phyloP scores from a whole-genome alignment of 768 basidiomycete species.

The Boletus reticuloceps region DNA sequence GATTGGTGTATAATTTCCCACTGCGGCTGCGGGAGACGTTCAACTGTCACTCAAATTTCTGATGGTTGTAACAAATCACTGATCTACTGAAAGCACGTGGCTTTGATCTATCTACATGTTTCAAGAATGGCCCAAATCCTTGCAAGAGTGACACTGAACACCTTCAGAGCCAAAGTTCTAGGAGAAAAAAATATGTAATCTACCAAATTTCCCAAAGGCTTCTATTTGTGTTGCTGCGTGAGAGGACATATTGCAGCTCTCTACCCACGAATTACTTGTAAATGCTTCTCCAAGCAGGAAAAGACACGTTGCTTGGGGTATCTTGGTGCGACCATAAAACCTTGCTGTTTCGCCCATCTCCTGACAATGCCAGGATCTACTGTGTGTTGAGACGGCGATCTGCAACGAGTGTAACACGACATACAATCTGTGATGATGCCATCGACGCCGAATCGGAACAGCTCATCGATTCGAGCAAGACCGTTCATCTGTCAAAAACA shows the following conservation, averaged over 20 bases:
- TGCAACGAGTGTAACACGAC: constrained; percentile 4
- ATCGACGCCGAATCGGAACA: constrained; percentile 62
- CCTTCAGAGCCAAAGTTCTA: background rate
- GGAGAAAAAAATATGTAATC: background rate
- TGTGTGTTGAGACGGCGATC: background rate
- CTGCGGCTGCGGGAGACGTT: no score
- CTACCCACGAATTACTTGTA: constrained; percentile 1
- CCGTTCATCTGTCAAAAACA: constrained; percentile 49
- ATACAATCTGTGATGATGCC: constrained; percentile 76
- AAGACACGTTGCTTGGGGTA: constrained; percentile 60
- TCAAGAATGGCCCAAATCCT: no score
- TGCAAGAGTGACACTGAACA: no score
- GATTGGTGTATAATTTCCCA: no score
- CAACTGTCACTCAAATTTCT: no score
- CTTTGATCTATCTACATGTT: no score
- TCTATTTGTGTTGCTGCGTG: no score
- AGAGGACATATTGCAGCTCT: background rate
- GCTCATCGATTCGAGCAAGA: constrained; percentile 57
- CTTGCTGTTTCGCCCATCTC: constrained; percentile 52
- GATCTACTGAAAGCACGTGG: no score
- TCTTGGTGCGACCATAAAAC: constrained; percentile 50
- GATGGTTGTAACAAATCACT: no score
- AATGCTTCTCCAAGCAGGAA: constrained; percentile 56
- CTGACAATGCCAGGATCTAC: constrained; percentile 57
- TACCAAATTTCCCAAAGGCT: background rate